These are phyloP conservation scores for Metschnikowia chrysomelidarum DNA, from an alignment of 805 yeast genomes.

Conservation along the genomic window DNA sequence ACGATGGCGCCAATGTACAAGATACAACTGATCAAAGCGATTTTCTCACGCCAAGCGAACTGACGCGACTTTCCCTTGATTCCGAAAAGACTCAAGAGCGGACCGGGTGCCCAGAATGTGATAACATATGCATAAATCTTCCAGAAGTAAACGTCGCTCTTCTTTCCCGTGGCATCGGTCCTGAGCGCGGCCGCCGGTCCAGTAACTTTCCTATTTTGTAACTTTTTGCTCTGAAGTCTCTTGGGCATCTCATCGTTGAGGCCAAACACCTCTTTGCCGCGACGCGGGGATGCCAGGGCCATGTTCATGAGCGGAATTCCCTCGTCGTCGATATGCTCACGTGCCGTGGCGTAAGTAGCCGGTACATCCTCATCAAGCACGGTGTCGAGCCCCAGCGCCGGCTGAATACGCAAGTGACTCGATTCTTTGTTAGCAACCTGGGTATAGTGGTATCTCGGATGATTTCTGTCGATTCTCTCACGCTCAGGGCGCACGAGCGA, in stretches of 20 bases:
- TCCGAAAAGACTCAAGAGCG: conserved; percentile 69
- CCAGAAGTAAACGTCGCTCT: conserved; percentile 57
- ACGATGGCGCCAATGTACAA: conserved; percentile 70
- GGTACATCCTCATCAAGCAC: conserved; percentile 26
- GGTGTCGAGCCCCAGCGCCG: conserved; percentile 70
- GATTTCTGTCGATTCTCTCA: conserved; percentile 58
- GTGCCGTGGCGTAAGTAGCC: neutral
- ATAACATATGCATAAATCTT: conserved; percentile 71
- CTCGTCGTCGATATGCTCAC: conserved; percentile 32
- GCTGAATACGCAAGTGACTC: conserved; percentile 59
- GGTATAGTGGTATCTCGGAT: conserved; percentile 76
- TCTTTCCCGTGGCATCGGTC: conserved; percentile 11
- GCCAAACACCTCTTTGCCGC: conserved; percentile 55
- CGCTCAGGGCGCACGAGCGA: conserved; percentile 88
- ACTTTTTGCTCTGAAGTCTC: conserved; percentile 27
- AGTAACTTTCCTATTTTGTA: too few species aligned
- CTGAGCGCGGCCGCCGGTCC: too few species aligned
- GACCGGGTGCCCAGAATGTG: conserved; percentile 92
- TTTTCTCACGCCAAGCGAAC: conserved; percentile 96
- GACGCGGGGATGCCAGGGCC: conserved; percentile 18
- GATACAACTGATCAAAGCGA: conserved; percentile 78
- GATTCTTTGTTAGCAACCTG: conserved; percentile 69
- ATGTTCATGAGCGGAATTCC: conserved; percentile 46
- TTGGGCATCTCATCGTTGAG: conserved; percentile 55
- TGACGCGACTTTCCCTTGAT: conserved; percentile 78